These are phyloP conservation scores for Crepidotus variabilis DNA, from an alignment of 768 basidiomycete genomes.

Conservation along the genomic window DNA sequence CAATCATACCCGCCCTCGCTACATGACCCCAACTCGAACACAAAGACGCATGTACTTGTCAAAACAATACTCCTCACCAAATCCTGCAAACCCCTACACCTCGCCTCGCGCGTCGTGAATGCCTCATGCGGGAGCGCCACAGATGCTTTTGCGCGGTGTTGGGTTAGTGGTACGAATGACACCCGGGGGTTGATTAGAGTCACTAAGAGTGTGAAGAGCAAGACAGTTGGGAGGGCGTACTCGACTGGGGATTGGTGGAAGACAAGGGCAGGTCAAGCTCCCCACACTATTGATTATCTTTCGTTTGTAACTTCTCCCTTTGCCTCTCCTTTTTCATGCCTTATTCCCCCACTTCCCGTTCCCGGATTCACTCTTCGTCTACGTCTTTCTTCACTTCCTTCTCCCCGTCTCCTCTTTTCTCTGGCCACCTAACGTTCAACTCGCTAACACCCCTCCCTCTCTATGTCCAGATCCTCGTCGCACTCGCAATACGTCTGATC, in stretches of 20 bases:
- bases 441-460: neutral
- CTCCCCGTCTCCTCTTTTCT: too few relatives aligned
- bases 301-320: neutral
- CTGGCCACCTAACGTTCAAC: too few relatives aligned
- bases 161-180: constrained; percentile 51
- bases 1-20: too few relatives aligned
- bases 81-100: constrained; percentile 52
- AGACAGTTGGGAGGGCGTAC: constrained; percentile 34
- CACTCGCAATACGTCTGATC: constrained; percentile 90
- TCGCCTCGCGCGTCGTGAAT: constrained; percentile 53
- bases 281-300: too few relatives aligned
- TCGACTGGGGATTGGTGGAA: constrained; percentile 28
- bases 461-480: constrained; percentile 94
- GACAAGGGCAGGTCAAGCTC: too few relatives aligned
- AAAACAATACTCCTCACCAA: constrained; percentile 47
- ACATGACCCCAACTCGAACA: too few relatives aligned
- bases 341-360: neutral
- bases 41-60: constrained; percentile 56
- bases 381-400: too few relatives aligned
- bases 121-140: constrained; percentile 44
- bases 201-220: constrained; percentile 42
- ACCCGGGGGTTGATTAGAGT: constrained; percentile 40
- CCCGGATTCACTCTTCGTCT: too few relatives aligned
- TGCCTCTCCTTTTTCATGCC: neutral
- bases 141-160: constrained; percentile 45